Percentiles rank a stretch among this genome's conserved stretches.
Evolutionary conservation across 2,329 filamentous ascomycete genomes (phyloP).

Genomic region (Elsinoe fawcettii): DNA sequence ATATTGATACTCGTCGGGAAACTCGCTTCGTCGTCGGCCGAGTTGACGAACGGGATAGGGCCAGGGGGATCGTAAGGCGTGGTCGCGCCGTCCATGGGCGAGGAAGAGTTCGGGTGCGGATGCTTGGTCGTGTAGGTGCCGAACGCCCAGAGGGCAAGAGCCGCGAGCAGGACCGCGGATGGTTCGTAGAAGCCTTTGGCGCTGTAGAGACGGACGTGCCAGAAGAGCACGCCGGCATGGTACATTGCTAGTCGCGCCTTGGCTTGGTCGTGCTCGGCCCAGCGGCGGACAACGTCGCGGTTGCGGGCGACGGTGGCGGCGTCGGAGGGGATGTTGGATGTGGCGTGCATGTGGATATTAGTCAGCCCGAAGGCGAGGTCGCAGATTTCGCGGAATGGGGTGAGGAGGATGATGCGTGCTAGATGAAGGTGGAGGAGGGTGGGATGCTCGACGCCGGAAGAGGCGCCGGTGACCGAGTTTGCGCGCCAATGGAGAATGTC

Average conservation of each 20-base stretch:
- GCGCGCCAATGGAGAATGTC: conserved; percentile 54
- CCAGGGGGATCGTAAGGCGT: conserved; percentile 69
- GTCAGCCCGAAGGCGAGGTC: conserved; percentile 34
- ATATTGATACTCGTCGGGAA: conserved; percentile 21
- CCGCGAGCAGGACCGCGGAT: conserved; percentile 58
- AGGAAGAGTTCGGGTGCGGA: conserved; percentile 43
- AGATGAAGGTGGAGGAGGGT: conserved; percentile 50
- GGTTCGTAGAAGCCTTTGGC: conserved; percentile 52
- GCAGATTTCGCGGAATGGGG: conserved; percentile 42
- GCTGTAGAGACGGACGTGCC: conserved; percentile 46
- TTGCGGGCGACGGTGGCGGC: conserved; percentile 12
- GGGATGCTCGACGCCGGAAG: conserved; percentile 46
- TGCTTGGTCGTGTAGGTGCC: conserved; percentile 23
- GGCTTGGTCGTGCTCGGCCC: conserved; percentile 46
- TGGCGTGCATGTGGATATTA: conserved; percentile 15
- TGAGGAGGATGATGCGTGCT: conserved; percentile 46
- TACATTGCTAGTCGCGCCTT: conserved; percentile 52
- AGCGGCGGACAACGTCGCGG: conserved; percentile 35
- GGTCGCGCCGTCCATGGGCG: conserved; percentile 65
- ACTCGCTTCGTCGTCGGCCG: conserved; percentile 17
- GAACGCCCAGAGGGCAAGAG: conserved; percentile 59
- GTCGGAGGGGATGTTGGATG: conserved; percentile 10
- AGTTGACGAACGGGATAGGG: conserved; percentile 5
- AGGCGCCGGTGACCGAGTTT: conserved; percentile 44
- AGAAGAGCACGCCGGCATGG: conserved; percentile 46